Evolutionary conservation across 2,329 filamentous ascomycete species (phyloP).

Genomic region (Colletotrichum cuscutae): DNA sequence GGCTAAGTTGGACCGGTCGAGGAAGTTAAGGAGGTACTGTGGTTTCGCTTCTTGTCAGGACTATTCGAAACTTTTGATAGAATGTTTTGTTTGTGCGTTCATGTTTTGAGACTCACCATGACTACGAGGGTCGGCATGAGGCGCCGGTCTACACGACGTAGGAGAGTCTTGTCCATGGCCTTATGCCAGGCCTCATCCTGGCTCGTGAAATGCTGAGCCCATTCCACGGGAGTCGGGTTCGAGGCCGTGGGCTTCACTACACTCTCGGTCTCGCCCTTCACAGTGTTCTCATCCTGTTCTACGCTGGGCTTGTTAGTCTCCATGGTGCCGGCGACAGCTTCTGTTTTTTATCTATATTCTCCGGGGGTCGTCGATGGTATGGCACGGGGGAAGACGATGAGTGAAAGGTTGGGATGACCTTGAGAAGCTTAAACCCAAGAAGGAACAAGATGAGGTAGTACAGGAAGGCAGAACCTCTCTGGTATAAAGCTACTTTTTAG

Average conservation of each 20-base stretch:
- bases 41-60: background rate
- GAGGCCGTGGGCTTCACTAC: conserved; percentile 16
- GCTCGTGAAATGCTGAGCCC: conserved; percentile 16
- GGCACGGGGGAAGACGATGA: background rate
- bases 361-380: background rate
- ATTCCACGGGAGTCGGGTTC: conserved; percentile 25
- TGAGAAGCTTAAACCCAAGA: background rate
- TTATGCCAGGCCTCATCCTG: conserved; percentile 30
- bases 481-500: background rate
- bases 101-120: conserved; percentile 58
- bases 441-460: background rate
- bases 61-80: background rate
- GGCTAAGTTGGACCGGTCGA: conserved; percentile 63
- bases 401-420: background rate
- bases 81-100: background rate
- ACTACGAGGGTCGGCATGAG: conserved; percentile 61
- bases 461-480: background rate
- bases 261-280: background rate
- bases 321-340: background rate
- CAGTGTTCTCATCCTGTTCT: conserved; percentile 25
- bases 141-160: conserved; percentile 62
- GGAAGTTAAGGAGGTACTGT: conserved; percentile 59
- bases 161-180: conserved; percentile 38
- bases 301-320: conserved; percentile 19
- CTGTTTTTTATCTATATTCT: background rate